Conservation (phyloP, 1,284 basidiomycete species). For the Termitomyces sp. region DNA sequence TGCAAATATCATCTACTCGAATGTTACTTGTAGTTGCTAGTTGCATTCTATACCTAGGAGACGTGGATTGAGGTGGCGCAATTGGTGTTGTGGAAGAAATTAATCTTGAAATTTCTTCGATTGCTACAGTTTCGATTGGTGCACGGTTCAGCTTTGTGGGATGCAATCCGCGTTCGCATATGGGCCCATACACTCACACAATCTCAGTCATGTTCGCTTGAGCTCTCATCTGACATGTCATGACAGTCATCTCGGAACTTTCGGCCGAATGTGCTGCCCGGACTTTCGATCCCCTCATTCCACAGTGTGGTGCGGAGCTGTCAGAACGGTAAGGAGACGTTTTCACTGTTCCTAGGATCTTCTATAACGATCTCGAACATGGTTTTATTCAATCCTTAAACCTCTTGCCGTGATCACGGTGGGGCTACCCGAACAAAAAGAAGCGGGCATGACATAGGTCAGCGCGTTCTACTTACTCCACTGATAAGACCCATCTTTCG, state of each 20-base stretch:
- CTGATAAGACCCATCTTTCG: background rate
- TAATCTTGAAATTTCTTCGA: background rate
- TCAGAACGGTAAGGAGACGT: background rate
- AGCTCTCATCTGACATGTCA: background rate
- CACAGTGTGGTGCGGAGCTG: background rate
- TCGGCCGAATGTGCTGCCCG: background rate
- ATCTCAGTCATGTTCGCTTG: background rate
- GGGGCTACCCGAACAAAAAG: background rate
- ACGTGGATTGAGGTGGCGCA: background rate
- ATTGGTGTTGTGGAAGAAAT: background rate
- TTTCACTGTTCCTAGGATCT: background rate
- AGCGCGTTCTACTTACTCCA: background rate
- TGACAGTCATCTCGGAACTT: background rate
- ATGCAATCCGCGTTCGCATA: background rate
- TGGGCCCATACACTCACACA: background rate
- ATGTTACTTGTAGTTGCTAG: background rate
- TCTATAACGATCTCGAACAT: background rate
- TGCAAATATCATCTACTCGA: background rate
- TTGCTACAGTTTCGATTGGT: background rate
- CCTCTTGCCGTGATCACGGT: background rate
- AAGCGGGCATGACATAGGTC: background rate
- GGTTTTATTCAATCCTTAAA: background rate
- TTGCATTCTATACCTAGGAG: background rate
- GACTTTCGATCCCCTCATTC: background rate
- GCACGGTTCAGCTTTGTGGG: too few species aligned